Evolutionary conservation across 2,329 filamentous ascomycete species (phyloP).

Genomic region (Cladosporium sp.): DNA sequence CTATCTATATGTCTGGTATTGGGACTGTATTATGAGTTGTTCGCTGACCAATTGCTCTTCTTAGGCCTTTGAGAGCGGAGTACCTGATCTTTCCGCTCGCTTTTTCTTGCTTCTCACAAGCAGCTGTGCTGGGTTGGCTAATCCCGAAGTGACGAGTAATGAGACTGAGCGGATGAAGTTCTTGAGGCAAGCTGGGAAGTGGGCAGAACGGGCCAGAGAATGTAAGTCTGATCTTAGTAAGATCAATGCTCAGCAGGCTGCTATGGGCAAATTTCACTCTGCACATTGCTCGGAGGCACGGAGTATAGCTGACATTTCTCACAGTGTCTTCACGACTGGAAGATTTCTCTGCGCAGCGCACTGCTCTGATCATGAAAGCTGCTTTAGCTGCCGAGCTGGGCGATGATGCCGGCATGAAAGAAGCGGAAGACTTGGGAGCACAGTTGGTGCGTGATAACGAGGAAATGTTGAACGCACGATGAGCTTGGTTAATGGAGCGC

Average conservation of each 20-base stretch:
- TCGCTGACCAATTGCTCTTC: background rate
- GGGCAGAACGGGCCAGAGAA: constrained; percentile 14
- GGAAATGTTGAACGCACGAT: constrained; percentile 4
- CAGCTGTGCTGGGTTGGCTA: constrained; percentile 4
- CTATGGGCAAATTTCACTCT: too few species aligned
- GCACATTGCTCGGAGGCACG: background rate
- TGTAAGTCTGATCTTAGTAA: background rate
- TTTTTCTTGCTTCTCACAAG: constrained; percentile 12
- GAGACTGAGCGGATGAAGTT: constrained; percentile 2
- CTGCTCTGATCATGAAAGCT: constrained; percentile 13
- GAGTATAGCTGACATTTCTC: background rate
- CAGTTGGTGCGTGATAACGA: constrained; percentile 20
- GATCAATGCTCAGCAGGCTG: background rate
- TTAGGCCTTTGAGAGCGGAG: constrained; percentile 10
- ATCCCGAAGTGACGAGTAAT: constrained; percentile 2
- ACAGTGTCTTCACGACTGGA: background rate
- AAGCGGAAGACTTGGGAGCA: constrained; percentile 28
- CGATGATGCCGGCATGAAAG: constrained; percentile 44
- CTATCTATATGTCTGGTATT: background rate
- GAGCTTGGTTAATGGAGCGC: background rate
- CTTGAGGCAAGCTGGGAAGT: background rate
- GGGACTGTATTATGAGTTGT: background rate
- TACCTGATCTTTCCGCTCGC: background rate
- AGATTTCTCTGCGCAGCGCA: background rate
- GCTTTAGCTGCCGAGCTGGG: constrained; percentile 41